Evolutionary conservation across 768 basidiomycete species (phyloP).

Genomic region (Phaeotremella skinneri): DNA sequence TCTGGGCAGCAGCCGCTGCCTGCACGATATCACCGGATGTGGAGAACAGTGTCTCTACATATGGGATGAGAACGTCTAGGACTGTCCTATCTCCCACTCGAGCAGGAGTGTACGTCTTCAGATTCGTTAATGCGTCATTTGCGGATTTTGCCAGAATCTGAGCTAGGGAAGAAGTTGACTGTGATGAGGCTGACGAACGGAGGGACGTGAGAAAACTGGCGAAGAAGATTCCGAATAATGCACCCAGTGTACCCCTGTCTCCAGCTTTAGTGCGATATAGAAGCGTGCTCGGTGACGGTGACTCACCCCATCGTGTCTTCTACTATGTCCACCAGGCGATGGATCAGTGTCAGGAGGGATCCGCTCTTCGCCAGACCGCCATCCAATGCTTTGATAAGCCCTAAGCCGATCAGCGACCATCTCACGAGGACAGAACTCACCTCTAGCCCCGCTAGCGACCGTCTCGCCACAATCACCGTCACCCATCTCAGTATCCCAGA

Average conservation of each 20-base stretch:
- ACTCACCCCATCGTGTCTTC: neutral
- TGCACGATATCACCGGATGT: conserved; percentile 45
- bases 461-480: conserved; percentile 71
- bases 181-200: neutral
- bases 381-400: conserved; percentile 55
- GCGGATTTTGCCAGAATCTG: neutral
- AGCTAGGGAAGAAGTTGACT: neutral
- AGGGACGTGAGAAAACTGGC: neutral
- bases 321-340: neutral
- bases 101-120: conserved; percentile 65
- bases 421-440: neutral
- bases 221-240: neutral
- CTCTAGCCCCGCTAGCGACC: conserved; percentile 60
- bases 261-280: too few relatives aligned
- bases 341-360: neutral
- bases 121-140: conserved; percentile 9
- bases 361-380: neutral
- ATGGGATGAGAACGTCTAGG: conserved; percentile 79
- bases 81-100: conserved; percentile 59
- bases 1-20: conserved; percentile 61
- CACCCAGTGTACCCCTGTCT: too few relatives aligned
- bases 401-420: neutral
- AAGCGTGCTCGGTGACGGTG: too few relatives aligned
- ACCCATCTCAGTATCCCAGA: conserved; percentile 83
- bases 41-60: conserved; percentile 57